These are phyloP conservation scores for Nyssa sinensis DNA, from an alignment of 148 eudicot species.

Conservation along the genomic window DNA sequence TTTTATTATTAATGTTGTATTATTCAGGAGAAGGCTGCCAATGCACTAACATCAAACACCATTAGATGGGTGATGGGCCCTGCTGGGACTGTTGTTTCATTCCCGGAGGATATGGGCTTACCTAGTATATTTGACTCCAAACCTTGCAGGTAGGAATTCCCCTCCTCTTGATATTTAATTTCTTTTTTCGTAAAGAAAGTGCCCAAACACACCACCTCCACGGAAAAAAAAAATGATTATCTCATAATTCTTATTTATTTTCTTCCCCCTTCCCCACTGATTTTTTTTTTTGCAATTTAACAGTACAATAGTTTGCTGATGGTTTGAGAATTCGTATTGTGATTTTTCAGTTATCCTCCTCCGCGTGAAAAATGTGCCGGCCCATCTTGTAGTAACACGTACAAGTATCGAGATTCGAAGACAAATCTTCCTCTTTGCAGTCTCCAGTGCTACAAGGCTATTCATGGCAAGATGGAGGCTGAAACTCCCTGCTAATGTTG, in stretches of 20 bases:
- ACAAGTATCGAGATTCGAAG: constrained; percentile 91
- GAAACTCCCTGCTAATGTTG: constrained; percentile 36
- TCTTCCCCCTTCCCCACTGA: too few species aligned
- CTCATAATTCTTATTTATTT: too few species aligned
- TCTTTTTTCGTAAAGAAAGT: too few species aligned
- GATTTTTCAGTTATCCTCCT: constrained; percentile 71
- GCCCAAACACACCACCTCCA: too few species aligned
- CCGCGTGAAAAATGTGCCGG: constrained; percentile 86
- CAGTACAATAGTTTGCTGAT: neutral
- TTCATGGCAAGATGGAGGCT: constrained; percentile 43
- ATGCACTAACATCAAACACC: constrained; percentile 51
- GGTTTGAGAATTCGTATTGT: constrained; percentile 2
- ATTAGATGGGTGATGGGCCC: constrained; percentile 72
- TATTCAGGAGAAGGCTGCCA: constrained; percentile 75
- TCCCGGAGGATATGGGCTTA: constrained; percentile 65
- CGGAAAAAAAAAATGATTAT: too few species aligned
- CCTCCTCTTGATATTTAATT: too few species aligned
- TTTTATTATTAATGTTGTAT: constrained; percentile 5
- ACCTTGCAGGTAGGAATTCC: constrained; percentile 45
- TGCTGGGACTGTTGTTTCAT: constrained; percentile 66
- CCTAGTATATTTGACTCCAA: constrained; percentile 63
- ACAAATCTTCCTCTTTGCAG: constrained; percentile 87
- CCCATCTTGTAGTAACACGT: constrained; percentile 68
- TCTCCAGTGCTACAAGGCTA: constrained; percentile 83
- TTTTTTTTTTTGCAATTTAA: neutral